phyloP scores from a whole-genome alignment of 2,329 filamentous ascomycete species.

The Metarhizium humberi region DNA sequence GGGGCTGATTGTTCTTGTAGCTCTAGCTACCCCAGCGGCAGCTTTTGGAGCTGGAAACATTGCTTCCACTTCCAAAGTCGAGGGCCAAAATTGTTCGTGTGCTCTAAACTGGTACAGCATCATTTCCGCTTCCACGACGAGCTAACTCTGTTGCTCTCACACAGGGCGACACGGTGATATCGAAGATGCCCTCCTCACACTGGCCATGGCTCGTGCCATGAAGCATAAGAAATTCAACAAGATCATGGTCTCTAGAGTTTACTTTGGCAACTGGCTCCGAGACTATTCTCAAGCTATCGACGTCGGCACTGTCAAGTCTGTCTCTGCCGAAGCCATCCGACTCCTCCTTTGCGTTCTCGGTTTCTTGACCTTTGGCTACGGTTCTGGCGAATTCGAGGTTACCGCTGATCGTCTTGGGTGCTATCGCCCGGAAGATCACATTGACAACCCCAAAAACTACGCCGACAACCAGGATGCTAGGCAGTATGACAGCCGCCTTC shows the following conservation, averaged over 20 bases:
- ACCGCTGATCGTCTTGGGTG: conserved; percentile 74
- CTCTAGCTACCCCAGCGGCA: conserved; percentile 57
- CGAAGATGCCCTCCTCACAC: conserved; percentile 75
- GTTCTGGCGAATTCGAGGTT: conserved; percentile 76
- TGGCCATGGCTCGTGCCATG: conserved; percentile 47
- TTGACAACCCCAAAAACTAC: conserved; percentile 79
- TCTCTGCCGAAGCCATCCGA: conserved; percentile 83
- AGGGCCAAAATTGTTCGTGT: conserved; percentile 68
- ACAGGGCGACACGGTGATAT: conserved; percentile 81
- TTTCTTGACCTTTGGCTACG: conserved; percentile 82
- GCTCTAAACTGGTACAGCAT: background rate
- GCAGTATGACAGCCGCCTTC: conserved; percentile 70
- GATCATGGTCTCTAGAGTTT: conserved; percentile 78
- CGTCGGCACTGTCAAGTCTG: conserved; percentile 82
- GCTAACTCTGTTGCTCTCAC: background rate
- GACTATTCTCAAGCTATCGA: conserved; percentile 95
- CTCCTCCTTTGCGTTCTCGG: conserved; percentile 82
- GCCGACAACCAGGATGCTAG: conserved; percentile 82
- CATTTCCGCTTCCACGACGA: background rate
- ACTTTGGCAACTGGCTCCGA: conserved; percentile 92
- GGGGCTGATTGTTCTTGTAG: conserved; percentile 52
- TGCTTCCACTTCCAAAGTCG: conserved; percentile 67
- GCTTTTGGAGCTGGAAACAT: conserved; percentile 89
- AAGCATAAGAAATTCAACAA: conserved; percentile 76
- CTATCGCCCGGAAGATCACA: conserved; percentile 68